Conservation (phyloP, 2,329 filamentous ascomycete species). For the Talaromyces marneffei region DNA sequence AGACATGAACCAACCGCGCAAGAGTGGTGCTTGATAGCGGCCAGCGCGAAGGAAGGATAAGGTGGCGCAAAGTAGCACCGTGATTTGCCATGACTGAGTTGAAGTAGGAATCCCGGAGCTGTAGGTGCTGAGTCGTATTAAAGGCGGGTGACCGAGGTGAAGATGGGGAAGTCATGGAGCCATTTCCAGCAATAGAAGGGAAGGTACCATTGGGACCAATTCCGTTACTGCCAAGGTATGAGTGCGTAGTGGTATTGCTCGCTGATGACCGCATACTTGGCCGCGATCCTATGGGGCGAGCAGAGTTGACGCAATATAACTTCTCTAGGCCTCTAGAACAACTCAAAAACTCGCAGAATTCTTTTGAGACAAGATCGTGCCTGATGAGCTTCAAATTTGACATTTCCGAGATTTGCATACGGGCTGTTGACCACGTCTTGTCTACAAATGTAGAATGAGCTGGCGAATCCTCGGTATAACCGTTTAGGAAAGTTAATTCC, state of each 20-base stretch:
- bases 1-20: conserved; percentile 47
- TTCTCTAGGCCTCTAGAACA: conserved; percentile 43
- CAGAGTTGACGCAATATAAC: conserved; percentile 48
- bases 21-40: conserved; percentile 45
- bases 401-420: conserved; percentile 22
- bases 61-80: conserved; percentile 48
- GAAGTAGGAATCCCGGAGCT: conserved; percentile 43
- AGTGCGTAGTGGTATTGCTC: conserved; percentile 25
- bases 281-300: conserved; percentile 24
- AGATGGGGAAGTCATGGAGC: conserved; percentile 5
- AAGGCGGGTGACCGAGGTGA: conserved; percentile 14
- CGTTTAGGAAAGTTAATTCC: conserved; percentile 50
- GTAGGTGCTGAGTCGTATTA: neutral
- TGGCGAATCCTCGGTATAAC: conserved; percentile 33
- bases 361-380: conserved; percentile 44
- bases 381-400: conserved; percentile 45
- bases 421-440: conserved; percentile 44
- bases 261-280: conserved; percentile 26
- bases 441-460: conserved; percentile 50
- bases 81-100: conserved; percentile 48
- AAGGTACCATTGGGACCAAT: neutral
- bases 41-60: conserved; percentile 55
- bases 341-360: conserved; percentile 40
- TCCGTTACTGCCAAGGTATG: conserved; percentile 18
- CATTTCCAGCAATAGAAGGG: conserved; percentile 25